Percentiles rank a stretch among this genome's conserved stretches.
phyloP scores from a whole-genome alignment of 768 basidiomycete species.

The Lactarius indigo region DNA sequence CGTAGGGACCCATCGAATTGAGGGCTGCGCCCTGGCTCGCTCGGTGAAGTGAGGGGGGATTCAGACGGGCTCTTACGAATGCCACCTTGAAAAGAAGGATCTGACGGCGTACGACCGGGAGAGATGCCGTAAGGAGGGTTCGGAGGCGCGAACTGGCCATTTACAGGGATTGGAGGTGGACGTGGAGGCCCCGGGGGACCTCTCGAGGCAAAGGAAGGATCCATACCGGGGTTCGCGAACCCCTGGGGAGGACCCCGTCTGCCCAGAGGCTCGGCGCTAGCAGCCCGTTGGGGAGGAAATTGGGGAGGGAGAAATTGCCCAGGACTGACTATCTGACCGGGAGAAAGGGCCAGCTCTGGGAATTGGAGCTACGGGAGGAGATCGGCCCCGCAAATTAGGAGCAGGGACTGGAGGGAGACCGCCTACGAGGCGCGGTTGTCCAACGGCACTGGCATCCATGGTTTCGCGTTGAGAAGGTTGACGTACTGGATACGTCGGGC shows the following conservation, averaged over 20 bases:
- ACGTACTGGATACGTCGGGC: conserved; percentile 26
- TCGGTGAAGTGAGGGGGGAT: conserved; percentile 54
- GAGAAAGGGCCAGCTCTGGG: conserved; percentile 2
- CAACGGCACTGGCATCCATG: not conserved
- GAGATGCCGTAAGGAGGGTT: conserved; percentile 5
- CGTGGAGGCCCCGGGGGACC: not conserved
- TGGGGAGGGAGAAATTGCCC: conserved; percentile 27
- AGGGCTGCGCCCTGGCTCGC: conserved; percentile 30
- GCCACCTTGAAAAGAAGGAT: conserved; percentile 31
- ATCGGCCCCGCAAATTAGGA: not conserved
- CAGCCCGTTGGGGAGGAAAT: conserved; percentile 23
- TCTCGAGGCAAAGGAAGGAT: conserved; percentile 4
- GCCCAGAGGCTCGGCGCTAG: conserved; percentile 14
- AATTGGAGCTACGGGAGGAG: conserved; percentile 1
- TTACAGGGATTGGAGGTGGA: conserved; percentile 3
- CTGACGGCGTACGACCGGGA: conserved; percentile 28
- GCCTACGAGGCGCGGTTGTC: not conserved
- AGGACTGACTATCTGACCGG: conserved; percentile 19
- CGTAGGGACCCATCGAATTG: conserved; percentile 37
- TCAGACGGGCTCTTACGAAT: conserved; percentile 55
- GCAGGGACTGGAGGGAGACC: not conserved
- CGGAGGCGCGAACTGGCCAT: conserved; percentile 7
- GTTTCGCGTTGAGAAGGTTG: conserved; percentile 28
- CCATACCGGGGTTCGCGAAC: not conserved
- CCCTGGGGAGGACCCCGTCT: conserved; percentile 19